These are phyloP conservation scores for Cucurbita argyrosperma DNA, from an alignment of 306 rosid genomes.

Conservation along the genomic window DNA sequence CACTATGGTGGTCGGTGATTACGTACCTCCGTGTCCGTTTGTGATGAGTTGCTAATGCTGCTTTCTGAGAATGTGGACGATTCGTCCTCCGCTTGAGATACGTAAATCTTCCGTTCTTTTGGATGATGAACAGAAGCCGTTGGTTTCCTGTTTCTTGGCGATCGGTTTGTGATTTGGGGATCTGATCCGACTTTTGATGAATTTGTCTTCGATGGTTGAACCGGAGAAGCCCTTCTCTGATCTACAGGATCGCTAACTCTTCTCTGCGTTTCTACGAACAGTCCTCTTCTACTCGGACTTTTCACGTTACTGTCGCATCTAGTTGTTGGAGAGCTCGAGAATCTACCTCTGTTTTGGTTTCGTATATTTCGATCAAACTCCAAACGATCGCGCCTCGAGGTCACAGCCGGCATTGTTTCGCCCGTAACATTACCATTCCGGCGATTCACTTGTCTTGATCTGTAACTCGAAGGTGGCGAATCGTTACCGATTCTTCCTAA, in stretches of 20 bases:
- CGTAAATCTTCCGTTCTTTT: constrained; percentile 17
- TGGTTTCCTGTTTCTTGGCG: constrained; percentile 39
- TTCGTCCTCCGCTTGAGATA: constrained; percentile 44
- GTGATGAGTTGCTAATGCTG: constrained; percentile 50
- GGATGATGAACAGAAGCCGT: constrained; percentile 10
- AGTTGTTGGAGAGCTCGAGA: constrained; percentile 18
- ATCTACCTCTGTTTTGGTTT: constrained; percentile 23
- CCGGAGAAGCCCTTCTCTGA: constrained; percentile 55
- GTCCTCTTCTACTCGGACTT: constrained; percentile 42
- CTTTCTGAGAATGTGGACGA: constrained; percentile 62
- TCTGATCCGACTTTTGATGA: constrained; percentile 24
- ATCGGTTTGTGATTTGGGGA: constrained; percentile 27
- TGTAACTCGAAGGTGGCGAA: constrained; percentile 35
- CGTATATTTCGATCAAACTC: constrained; percentile 25
- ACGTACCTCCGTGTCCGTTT: constrained; percentile 58
- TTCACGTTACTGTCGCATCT: constrained; percentile 21
- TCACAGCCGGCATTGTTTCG: constrained; percentile 9
- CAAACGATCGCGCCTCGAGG: constrained; percentile 26
- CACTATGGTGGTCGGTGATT: background rate
- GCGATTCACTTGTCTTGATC: constrained; percentile 32
- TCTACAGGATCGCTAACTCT: constrained; percentile 23
- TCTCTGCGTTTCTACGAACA: constrained; percentile 31
- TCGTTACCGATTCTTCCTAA: constrained; percentile 26
- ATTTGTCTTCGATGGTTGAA: constrained; percentile 42
- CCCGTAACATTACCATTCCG: constrained; percentile 12